Percentiles rank a stretch among this genome's conserved stretches.
These are phyloP conservation scores for Apophysomyces sp. DNA, from an alignment of 371 early-diverging fungal genomes.

Conservation along the genomic window DNA sequence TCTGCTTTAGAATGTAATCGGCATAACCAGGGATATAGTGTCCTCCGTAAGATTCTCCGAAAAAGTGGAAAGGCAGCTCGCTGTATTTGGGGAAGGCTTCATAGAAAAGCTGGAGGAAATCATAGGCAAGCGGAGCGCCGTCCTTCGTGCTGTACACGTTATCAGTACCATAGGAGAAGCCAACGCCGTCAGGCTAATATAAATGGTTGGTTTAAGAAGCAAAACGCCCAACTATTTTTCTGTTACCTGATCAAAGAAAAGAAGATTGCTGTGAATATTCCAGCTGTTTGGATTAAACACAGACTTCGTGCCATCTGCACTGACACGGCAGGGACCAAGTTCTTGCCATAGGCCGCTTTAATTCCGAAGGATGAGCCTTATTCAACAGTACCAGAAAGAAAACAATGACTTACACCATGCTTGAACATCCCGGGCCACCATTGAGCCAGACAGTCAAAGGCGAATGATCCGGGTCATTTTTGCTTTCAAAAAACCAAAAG, in stretches of 20 bases:
- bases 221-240: background rate
- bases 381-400: background rate
- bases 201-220: background rate
- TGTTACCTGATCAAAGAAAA: constrained; percentile 78
- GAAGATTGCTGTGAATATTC: constrained; percentile 77
- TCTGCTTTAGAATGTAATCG: constrained; percentile 24
- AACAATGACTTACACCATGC: constrained; percentile 40
- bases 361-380: background rate
- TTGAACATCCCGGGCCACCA: constrained; percentile 87
- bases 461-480: constrained; percentile 53
- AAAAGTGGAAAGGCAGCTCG: constrained; percentile 37
- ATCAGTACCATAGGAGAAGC: constrained; percentile 68
- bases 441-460: constrained; percentile 70
- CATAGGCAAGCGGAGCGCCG: constrained; percentile 49
- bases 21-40: constrained; percentile 76
- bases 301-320: constrained; percentile 45
- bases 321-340: constrained; percentile 68
- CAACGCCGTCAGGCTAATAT: constrained; percentile 71
- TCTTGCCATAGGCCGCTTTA: constrained; percentile 82
- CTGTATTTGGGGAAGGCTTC: constrained; percentile 58
- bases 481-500: constrained; percentile 90
- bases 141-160: constrained; percentile 47
- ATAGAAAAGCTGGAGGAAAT: constrained; percentile 70
- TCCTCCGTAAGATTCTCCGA: constrained; percentile 77
- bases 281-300: constrained; percentile 63